Evolutionary conservation across 768 basidiomycete species (phyloP).

Genomic region (Austroboletus festivus): DNA sequence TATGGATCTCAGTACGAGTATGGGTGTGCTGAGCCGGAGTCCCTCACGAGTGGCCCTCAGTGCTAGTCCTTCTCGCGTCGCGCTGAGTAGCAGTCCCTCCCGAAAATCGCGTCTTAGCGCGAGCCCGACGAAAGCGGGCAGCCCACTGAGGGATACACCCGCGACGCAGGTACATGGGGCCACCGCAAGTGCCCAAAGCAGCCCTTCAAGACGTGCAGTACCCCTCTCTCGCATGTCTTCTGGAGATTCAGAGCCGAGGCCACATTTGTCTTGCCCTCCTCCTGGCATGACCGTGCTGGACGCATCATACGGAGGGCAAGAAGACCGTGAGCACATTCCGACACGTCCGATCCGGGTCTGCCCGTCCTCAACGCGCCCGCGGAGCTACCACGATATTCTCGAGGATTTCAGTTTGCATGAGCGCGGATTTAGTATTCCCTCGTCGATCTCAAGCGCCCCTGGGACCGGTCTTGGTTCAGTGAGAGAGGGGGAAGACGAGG

Average conservation of each 20-base stretch:
- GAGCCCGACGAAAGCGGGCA: slow-evolving; percentile 21
- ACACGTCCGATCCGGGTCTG: slow-evolving; percentile 31
- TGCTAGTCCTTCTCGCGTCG: slow-evolving; percentile 21
- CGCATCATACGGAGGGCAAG: neutral
- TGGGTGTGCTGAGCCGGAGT: slow-evolving; percentile 20
- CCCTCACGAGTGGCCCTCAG: slow-evolving; percentile 19
- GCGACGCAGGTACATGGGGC: slow-evolving; percentile 3
- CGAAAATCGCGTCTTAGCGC: slow-evolving; percentile 23
- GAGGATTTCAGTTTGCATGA: slow-evolving; percentile 54
- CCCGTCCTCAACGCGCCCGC: slow-evolving; percentile 41
- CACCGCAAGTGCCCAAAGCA: slow-evolving; percentile 15
- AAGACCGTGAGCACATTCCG: slow-evolving; percentile 1
- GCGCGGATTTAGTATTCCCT: slow-evolving; percentile 26
- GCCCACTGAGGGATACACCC: slow-evolving; percentile 17
- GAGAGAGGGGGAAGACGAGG: slow-evolving; percentile 19
- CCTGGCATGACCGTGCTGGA: neutral
- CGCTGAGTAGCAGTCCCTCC: slow-evolving; percentile 19
- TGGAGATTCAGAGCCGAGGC: slow-evolving; percentile 11
- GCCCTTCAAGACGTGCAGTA: slow-evolving; percentile 19
- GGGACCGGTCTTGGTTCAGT: slow-evolving; percentile 21
- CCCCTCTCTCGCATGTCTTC: slow-evolving; percentile 23
- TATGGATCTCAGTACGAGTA: slow-evolving; percentile 28
- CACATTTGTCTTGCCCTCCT: slow-evolving; percentile 2
- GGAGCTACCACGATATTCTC: slow-evolving; percentile 65
- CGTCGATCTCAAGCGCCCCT: slow-evolving; percentile 30